These are phyloP conservation scores for Xylariales sp. DNA, from an alignment of 2,329 filamentous ascomycete genomes.

Conservation along the genomic window DNA sequence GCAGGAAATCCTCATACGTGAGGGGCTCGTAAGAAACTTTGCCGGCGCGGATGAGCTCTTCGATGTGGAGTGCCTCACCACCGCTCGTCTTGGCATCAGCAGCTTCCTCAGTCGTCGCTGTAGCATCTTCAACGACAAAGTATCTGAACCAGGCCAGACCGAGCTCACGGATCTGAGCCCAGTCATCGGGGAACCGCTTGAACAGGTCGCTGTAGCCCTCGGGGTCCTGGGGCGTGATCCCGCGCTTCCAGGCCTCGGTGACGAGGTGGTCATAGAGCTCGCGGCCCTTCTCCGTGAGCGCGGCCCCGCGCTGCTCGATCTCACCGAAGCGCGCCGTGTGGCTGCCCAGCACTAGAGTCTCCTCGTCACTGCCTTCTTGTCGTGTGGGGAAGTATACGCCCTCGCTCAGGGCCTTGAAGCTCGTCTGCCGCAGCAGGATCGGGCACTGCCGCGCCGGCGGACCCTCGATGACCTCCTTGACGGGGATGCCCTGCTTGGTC, in stretches of 20 bases:
- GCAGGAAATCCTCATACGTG: constrained; percentile 4
- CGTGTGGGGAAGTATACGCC: background rate
- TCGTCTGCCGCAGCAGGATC: constrained; percentile 1
- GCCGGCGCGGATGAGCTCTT: background rate
- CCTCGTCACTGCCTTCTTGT: background rate
- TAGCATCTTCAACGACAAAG: background rate
- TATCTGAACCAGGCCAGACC: constrained; percentile 2
- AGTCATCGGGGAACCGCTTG: background rate
- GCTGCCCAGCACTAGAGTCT: background rate
- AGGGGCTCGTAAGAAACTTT: constrained; percentile 2
- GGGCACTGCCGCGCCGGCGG: background rate
- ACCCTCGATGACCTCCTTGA: constrained; percentile 2
- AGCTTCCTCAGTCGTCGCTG: too few relatives aligned
- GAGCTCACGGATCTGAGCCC: background rate
- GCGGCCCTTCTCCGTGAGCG: constrained; percentile 1
- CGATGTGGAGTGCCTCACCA: background rate
- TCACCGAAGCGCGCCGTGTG: constrained; percentile 4
- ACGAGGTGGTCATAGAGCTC: constrained; percentile 4
- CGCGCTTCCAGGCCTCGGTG: constrained; percentile 2
- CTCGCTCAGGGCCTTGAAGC: constrained; percentile 4
- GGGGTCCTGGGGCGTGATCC: constrained; percentile 1
- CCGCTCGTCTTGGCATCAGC: background rate
- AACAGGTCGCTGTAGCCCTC: constrained; percentile 3
- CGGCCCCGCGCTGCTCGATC: constrained; percentile 4
- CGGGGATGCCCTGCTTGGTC: constrained; percentile 2